A percentile compares a stretch with the other conserved stretches of the same genome.
phyloP scores from a whole-genome alignment of 2,329 filamentous ascomycete genomes.

The Sphaerulina populicola region DNA sequence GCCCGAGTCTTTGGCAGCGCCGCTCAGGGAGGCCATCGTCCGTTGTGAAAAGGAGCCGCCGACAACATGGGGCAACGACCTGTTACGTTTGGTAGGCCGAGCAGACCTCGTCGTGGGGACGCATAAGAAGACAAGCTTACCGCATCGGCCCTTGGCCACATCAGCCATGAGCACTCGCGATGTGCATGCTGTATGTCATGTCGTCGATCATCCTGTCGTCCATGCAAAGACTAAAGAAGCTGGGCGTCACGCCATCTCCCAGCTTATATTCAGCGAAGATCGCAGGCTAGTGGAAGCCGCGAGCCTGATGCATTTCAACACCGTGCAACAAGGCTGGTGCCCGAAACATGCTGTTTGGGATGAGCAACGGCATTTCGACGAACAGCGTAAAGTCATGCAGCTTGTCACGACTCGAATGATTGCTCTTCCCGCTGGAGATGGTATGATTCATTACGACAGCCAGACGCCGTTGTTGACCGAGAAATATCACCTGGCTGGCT shows the following conservation, averaged over 20 bases:
- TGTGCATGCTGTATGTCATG: slow-evolving; percentile 55
- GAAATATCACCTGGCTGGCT: slow-evolving; percentile 79
- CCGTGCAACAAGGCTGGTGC: slow-evolving; percentile 69
- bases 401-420: slow-evolving; percentile 79
- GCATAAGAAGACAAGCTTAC: background rate
- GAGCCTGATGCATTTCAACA: slow-evolving; percentile 74
- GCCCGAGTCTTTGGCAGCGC: slow-evolving; percentile 72
- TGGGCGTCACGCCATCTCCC: slow-evolving; percentile 68
- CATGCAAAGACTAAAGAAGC: slow-evolving; percentile 75
- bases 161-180: slow-evolving; percentile 3
- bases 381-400: slow-evolving; percentile 83
- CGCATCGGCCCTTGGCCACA: background rate
- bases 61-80: slow-evolving; percentile 60
- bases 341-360: slow-evolving; percentile 66
- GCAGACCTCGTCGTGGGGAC: slow-evolving; percentile 58
- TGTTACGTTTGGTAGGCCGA: slow-evolving; percentile 69
- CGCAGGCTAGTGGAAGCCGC: slow-evolving; percentile 80
- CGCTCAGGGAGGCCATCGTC: slow-evolving; percentile 75
- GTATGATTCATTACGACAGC: slow-evolving; percentile 78
- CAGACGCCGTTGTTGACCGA: slow-evolving; percentile 85
- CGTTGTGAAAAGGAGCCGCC: slow-evolving; percentile 76
- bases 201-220: slow-evolving; percentile 53
- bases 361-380: slow-evolving; percentile 80
- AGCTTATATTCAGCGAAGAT: slow-evolving; percentile 84
- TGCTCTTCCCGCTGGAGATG: slow-evolving; percentile 78